These are phyloP conservation scores for Arthromyces matolae DNA, from an alignment of 768 basidiomycete species.

Conservation along the genomic window DNA sequence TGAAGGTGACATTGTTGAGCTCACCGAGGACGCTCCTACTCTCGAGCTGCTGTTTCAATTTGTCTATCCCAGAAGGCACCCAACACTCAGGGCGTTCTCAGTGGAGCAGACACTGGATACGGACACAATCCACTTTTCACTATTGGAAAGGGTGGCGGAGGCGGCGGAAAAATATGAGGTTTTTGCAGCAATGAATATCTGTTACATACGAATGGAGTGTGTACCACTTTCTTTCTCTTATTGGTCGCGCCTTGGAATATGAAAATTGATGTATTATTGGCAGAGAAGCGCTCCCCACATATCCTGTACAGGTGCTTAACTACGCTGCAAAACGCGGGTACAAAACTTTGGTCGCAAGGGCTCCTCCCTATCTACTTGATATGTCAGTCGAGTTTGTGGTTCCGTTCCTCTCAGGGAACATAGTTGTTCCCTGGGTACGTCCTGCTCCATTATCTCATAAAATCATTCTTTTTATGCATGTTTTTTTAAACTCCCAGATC, in stretches of 20 bases:
- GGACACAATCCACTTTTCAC: not conserved
- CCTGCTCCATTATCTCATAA: not conserved
- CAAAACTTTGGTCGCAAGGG: not conserved
- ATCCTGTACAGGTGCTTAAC: not conserved
- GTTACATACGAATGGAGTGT: constrained; percentile 6
- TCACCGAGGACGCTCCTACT: constrained; percentile 3
- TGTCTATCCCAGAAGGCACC: constrained; percentile 6
- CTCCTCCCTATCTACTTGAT: constrained; percentile 1
- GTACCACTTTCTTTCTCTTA: not conserved
- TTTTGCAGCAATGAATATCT: constrained; percentile 5
- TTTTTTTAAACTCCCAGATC: not conserved
- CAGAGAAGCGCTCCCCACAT: constrained; percentile 5
- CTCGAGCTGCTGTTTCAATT: constrained; percentile 12
- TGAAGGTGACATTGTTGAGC: not conserved
- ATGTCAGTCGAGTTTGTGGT: constrained; percentile 1
- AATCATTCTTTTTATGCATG: not conserved
- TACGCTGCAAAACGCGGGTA: constrained; percentile 4
- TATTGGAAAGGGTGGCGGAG: not conserved
- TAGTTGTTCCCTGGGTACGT: constrained; percentile 9
- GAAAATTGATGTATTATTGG: too few relatives aligned
- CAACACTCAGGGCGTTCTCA: not conserved
- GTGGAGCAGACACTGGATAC: too few relatives aligned
- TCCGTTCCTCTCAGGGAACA: not conserved
- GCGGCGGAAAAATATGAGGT: constrained; percentile 14
- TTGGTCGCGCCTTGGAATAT: not conserved